Percentiles rank a stretch among this genome's conserved stretches.
These are phyloP conservation scores for Zasmidium cellare DNA, from an alignment of 2,329 filamentous ascomycete genomes.

Conservation along the genomic window DNA sequence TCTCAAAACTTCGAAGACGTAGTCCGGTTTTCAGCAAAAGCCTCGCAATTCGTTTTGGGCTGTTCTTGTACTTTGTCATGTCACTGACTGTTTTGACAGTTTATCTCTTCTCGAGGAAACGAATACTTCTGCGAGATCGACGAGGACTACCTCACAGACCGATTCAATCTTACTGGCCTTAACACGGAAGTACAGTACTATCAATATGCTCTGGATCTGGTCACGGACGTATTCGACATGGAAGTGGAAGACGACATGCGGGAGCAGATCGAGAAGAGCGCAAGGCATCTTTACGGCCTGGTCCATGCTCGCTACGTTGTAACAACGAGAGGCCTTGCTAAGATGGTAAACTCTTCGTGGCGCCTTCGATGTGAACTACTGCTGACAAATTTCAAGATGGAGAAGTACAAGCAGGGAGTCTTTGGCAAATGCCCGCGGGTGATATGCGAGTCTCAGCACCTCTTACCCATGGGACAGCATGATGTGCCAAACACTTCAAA, in stretches of 20 bases:
- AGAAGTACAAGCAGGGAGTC: slow-evolving; percentile 98
- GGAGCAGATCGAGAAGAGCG: slow-evolving; percentile 96
- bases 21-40: too few species aligned
- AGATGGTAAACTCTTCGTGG: slow-evolving; percentile 72
- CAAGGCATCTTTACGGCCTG: slow-evolving; percentile 89
- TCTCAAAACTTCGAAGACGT: too few species aligned
- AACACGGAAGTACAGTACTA: slow-evolving; percentile 99
- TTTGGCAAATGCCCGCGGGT: slow-evolving; percentile 98
- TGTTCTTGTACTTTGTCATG: too few species aligned
- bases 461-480: slow-evolving; percentile 91
- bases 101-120: slow-evolving; percentile 95
- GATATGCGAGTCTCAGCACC: slow-evolving; percentile 87
- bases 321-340: slow-evolving; percentile 86
- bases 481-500: slow-evolving; percentile 85
- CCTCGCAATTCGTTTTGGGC: too few species aligned
- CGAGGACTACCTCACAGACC: slow-evolving; percentile 96
- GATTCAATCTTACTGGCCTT: slow-evolving; percentile 95
- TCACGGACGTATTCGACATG: slow-evolving; percentile 97
- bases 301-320: slow-evolving; percentile 97
- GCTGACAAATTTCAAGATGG: slow-evolving; percentile 67
- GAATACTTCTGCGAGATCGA: slow-evolving; percentile 99
- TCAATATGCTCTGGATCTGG: slow-evolving; percentile 94
- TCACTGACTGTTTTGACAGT: slow-evolving; percentile 58
- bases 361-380: background rate
- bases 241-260: slow-evolving; percentile 98